These are phyloP conservation scores for Fusarium cicatricum DNA, from an alignment of 2,329 filamentous ascomycete species.

Conservation along the genomic window DNA sequence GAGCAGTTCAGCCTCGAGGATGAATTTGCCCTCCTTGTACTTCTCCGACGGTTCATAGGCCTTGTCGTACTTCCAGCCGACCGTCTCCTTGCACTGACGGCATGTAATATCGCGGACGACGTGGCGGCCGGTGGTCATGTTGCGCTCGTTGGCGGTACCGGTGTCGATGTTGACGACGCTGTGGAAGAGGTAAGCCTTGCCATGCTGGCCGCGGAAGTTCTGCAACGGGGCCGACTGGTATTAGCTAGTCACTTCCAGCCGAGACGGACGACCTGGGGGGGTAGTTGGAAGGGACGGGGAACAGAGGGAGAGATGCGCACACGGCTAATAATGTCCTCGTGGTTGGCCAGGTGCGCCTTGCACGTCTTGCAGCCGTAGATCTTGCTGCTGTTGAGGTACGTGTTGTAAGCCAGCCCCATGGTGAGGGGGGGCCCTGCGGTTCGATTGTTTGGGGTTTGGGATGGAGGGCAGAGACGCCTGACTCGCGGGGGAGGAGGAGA, in stretches of 20 bases:
- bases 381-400: slow-evolving; percentile 84
- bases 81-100: slow-evolving; percentile 88
- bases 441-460: not conserved
- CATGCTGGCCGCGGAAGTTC: slow-evolving; percentile 98
- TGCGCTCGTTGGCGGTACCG: slow-evolving; percentile 88
- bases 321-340: slow-evolving; percentile 94
- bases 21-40: slow-evolving; percentile 99
- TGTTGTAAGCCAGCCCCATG: slow-evolving; percentile 93
- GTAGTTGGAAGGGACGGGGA: no score
- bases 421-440: slow-evolving; percentile 31
- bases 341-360: slow-evolving; percentile 94
- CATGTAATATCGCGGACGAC: slow-evolving; percentile 93
- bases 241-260: slow-evolving; percentile 11
- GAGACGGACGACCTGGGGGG: not conserved
- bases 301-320: slow-evolving; percentile 60
- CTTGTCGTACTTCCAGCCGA: slow-evolving; percentile 99
- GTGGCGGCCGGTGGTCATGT: slow-evolving; percentile 97
- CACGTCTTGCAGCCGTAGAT: slow-evolving; percentile 95
- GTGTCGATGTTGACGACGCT: slow-evolving; percentile 89
- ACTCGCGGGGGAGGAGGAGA: not conserved
- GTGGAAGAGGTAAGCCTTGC: slow-evolving; percentile 97
- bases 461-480: not conserved
- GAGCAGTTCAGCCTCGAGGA: slow-evolving; percentile 89
- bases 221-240: slow-evolving; percentile 48
- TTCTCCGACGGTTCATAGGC: slow-evolving; percentile 92